These are phyloP conservation scores for Alloteropsis semialata DNA, from an alignment of 176 grass and related monocot genomes.

Conservation along the genomic window DNA sequence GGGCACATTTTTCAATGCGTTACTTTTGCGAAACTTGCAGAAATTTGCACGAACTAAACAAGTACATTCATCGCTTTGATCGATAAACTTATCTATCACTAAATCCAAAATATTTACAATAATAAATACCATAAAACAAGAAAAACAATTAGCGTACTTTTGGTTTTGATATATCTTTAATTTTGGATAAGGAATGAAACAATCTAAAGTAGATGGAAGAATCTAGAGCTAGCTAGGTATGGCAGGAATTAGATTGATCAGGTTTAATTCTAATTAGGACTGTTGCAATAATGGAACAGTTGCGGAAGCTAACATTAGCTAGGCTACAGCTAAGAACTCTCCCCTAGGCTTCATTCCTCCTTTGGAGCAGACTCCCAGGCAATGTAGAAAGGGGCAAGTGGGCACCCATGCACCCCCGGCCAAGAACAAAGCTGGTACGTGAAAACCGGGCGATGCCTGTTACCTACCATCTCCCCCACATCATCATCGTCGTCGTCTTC, in stretches of 20 bases:
- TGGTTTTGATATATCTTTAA: neutral
- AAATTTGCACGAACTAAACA: no score
- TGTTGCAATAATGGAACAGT: slow-evolving; percentile 2
- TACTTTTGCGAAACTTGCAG: no score
- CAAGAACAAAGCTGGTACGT: slow-evolving; percentile 29
- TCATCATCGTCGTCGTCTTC: neutral
- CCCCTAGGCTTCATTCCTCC: slow-evolving; percentile 4
- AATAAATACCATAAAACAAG: neutral
- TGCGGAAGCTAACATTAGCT: neutral
- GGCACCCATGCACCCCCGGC: slow-evolving; percentile 1
- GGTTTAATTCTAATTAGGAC: neutral
- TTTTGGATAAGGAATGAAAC: neutral
- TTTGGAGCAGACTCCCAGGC: slow-evolving; percentile 12
- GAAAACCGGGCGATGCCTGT: slow-evolving; percentile 47
- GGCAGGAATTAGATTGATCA: neutral
- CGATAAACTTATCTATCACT: neutral
- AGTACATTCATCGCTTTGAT: neutral
- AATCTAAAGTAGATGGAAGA: neutral
- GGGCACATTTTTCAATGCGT: no score
- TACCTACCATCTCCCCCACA: slow-evolving; percentile 34
- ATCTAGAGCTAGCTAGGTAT: neutral
- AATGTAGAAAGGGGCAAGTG: slow-evolving; percentile 29
- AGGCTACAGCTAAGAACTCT: slow-evolving; percentile 20
- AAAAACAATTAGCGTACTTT: neutral
- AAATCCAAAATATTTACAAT: neutral